A percentile compares a stretch with the other conserved stretches of the same genome.
phyloP scores from a whole-genome alignment of 2,329 filamentous ascomycete species.

The Phaeosphaeria sp. region DNA sequence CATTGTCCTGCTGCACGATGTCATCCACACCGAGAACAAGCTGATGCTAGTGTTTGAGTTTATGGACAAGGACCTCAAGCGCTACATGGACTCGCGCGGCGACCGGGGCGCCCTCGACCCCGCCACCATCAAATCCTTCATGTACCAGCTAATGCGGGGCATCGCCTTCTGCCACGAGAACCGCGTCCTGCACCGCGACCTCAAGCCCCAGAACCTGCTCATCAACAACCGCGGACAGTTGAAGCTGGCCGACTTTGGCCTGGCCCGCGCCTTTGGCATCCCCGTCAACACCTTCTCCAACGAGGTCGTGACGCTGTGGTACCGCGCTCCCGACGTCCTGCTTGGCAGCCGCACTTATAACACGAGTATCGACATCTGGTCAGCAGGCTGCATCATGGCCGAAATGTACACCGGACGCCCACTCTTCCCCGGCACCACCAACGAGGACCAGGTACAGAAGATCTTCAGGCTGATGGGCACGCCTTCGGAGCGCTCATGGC shows the following conservation, averaged over 20 bases:
- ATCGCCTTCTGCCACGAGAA: conserved; percentile 99
- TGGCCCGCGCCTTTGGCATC: conserved; percentile 93
- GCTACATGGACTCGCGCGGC: conserved; percentile 95
- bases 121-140: conserved; percentile 95
- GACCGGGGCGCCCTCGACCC: conserved; percentile 89
- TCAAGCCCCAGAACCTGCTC: conserved; percentile 95
- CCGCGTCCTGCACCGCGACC: conserved; percentile 89
- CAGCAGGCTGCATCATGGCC: conserved; percentile 98
- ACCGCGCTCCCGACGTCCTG: conserved; percentile 93
- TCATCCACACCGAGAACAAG: conserved; percentile 99
- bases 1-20: conserved; percentile 95
- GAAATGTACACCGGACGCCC: conserved; percentile 98
- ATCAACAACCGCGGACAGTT: conserved; percentile 91
- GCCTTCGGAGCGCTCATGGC: conserved; percentile 93
- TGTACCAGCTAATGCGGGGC: conserved; percentile 94
- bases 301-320: conserved; percentile 97
- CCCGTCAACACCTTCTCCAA: conserved; percentile 98
- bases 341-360: conserved; percentile 96
- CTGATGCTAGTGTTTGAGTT: conserved; percentile 99
- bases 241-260: conserved; percentile 93
- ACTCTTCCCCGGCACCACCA: conserved; percentile 95
- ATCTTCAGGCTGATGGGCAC: conserved; percentile 99
- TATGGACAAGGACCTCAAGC: conserved; percentile 98
- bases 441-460: conserved; percentile 95
- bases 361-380: conserved; percentile 99